Percentiles rank a stretch among this genome's conserved stretches.
Evolutionary conservation across 2,329 filamentous ascomycete genomes (phyloP).

Genomic region (Colletotrichum brevisporum): DNA sequence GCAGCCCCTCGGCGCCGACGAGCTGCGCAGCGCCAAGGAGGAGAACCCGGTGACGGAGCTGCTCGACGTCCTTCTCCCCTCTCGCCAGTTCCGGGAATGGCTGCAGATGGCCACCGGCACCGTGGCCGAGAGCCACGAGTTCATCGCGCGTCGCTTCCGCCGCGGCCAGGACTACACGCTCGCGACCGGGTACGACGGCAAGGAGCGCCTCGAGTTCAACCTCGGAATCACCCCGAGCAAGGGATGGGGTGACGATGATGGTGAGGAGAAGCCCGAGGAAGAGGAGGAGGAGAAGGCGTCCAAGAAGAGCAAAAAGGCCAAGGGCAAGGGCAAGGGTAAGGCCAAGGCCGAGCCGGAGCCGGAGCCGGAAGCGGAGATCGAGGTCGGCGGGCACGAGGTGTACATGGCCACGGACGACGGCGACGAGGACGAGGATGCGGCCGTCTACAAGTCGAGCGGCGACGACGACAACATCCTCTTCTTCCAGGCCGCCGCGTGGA

Average conservation of each 20-base stretch:
- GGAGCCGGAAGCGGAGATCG: conserved; percentile 45
- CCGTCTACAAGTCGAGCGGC: conserved; percentile 84
- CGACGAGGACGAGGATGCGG: conserved; percentile 74
- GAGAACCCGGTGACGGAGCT: conserved; percentile 80
- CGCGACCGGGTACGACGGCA: conserved; percentile 84
- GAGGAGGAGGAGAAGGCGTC: conserved; percentile 57
- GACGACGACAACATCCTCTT: conserved; percentile 82
- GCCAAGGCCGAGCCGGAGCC: conserved; percentile 47
- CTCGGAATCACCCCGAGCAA: conserved; percentile 86
- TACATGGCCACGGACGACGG: conserved; percentile 94
- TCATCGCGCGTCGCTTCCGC: conserved; percentile 90
- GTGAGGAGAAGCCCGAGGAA: conserved; percentile 64
- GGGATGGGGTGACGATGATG: conserved; percentile 85
- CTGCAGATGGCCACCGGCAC: conserved; percentile 85
- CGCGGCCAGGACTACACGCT: conserved; percentile 92
- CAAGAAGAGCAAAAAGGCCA: conserved; percentile 52
- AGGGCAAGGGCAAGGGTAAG: conserved; percentile 49
- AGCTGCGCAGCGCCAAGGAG: conserved; percentile 54
- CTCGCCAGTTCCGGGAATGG: conserved; percentile 90
- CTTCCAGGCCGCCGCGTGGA: conserved; percentile 81
- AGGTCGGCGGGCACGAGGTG: conserved; percentile 83
- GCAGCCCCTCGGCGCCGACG: conserved; percentile 63
- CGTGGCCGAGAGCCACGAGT: conserved; percentile 78
- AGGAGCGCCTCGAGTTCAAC: conserved; percentile 88
- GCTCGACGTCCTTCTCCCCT: conserved; percentile 86